Evolutionary conservation across 768 basidiomycete species (phyloP), one percentile per base, ranked within the genome.

Genomic region (Russula lepida): DNA sequence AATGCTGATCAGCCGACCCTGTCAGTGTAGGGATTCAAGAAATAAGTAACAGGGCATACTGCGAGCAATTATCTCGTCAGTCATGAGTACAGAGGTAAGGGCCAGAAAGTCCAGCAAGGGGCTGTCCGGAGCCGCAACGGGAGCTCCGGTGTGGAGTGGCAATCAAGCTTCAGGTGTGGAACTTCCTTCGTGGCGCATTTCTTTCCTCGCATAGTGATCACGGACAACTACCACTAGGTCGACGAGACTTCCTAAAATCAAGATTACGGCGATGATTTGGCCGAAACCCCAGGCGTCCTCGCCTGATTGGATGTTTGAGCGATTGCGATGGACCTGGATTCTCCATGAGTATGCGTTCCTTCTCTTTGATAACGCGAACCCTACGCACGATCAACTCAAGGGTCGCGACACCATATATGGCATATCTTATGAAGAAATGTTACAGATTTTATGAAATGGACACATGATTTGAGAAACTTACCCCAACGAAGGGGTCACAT

Each of bases 211-310:
- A 25, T 15, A 28, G 52, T 46, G 21, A 21, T 37, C 21, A 19
- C 47, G 27, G 23, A 60, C 13, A n/a, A 28, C 5, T 23, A 55
- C 59, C 37, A 25, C 28, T 8, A 55, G n/a, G 28, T 55, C 59
- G 13, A 60, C 28, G 17, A 55, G 28, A 27, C 46, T 49, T n/a
- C 43, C 46, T 11, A 49, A 21, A 41, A 55, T 30, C 51, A 59
- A 39, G 33, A 59, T 35, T 8, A 54, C 11, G 13, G 59, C 9
- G 28, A 60, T 25, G 19, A 60, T 60, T 54, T 60, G 59, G 6
- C 59, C 59, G 25, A 60, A 60, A 17, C 54, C 39, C 59, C 59
- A 60, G n/a, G 9, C 17, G 9, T 52, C 17, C 30, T 60, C 59
- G 1, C 59, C 59, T n/a, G 59, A 9, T 19, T 30, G 25, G 37